Evolutionary conservation across 345 rosid species (phyloP).

Genomic region (Aquilaria sinensis): DNA sequence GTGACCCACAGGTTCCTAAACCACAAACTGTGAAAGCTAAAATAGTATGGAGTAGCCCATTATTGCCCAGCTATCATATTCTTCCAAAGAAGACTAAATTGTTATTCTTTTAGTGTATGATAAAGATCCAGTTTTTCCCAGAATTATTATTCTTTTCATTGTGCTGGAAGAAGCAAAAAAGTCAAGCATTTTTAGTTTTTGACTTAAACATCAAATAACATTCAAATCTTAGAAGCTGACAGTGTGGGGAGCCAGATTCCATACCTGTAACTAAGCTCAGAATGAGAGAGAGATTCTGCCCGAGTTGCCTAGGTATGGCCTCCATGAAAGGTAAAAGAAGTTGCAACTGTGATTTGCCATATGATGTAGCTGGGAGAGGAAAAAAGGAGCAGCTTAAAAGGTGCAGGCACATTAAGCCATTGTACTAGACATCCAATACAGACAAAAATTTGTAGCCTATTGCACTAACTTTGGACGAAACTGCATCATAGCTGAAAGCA

Average conservation of each 20-base stretch:
- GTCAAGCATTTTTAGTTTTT: background rate
- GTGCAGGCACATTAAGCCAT: background rate
- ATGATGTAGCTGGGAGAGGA: conserved; percentile 32
- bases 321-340: conserved; percentile 33
- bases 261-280: conserved; percentile 36
- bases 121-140: too few species aligned
- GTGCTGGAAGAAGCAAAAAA: background rate
- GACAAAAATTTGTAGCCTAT: too few species aligned
- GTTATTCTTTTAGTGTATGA: too few species aligned
- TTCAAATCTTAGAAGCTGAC: background rate
- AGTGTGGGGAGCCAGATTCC: background rate
- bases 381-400: background rate
- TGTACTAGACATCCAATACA: too few species aligned
- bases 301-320: conserved; percentile 30
- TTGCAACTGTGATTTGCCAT: conserved; percentile 31
- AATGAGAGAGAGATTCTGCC: conserved; percentile 25
- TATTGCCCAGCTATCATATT: too few species aligned
- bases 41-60: too few species aligned
- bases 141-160: too few species aligned
- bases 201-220: background rate
- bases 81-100: too few species aligned
- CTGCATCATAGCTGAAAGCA: too few species aligned
- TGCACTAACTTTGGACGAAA: too few species aligned
- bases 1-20: too few species aligned
- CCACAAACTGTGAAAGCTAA: too few species aligned